Percentiles rank a stretch among this genome's conserved stretches.
These are phyloP conservation scores for Setaria italica DNA, from an alignment of 202 grass and related monocot species.

Conservation along the genomic window DNA sequence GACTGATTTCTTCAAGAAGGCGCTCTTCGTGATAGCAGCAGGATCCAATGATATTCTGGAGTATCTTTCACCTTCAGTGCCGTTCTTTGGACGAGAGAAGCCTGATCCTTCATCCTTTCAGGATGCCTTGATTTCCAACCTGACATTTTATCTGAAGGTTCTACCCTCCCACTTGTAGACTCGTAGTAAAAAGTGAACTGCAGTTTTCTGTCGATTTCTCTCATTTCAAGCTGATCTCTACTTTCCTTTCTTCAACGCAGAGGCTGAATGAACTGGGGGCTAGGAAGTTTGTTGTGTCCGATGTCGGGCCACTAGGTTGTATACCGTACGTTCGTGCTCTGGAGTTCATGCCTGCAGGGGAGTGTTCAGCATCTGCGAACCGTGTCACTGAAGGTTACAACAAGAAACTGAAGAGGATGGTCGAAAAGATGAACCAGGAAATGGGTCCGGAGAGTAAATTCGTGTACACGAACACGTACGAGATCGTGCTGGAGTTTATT, in stretches of 20 bases:
- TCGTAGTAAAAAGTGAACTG: not conserved
- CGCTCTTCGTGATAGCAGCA: constrained; percentile 58
- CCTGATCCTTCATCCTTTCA: constrained; percentile 57
- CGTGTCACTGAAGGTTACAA: constrained; percentile 75
- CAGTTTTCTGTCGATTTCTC: not conserved
- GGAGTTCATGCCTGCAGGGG: constrained; percentile 54
- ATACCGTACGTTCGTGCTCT: constrained; percentile 77
- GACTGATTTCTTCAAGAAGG: constrained; percentile 59
- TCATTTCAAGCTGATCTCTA: not conserved
- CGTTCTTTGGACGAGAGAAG: constrained; percentile 69
- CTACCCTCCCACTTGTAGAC: not conserved
- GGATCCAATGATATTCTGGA: constrained; percentile 92
- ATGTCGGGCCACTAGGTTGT: constrained; percentile 84
- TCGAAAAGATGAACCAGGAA: constrained; percentile 74
- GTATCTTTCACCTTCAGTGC: constrained; percentile 74
- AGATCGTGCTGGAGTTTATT: constrained; percentile 67
- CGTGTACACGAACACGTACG: constrained; percentile 67
- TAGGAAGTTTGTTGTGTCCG: constrained; percentile 67
- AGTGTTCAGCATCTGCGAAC: constrained; percentile 60
- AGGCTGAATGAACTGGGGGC: constrained; percentile 71
- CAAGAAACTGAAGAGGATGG: constrained; percentile 57
- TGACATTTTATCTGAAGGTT: constrained; percentile 84
- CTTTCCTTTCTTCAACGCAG: constrained; percentile 37
- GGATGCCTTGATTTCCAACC: constrained; percentile 73
- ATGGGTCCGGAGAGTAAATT: constrained; percentile 53